phyloP scores from a whole-genome alignment of 2,329 filamentous ascomycete genomes.

The Samsoniella hepiali region DNA sequence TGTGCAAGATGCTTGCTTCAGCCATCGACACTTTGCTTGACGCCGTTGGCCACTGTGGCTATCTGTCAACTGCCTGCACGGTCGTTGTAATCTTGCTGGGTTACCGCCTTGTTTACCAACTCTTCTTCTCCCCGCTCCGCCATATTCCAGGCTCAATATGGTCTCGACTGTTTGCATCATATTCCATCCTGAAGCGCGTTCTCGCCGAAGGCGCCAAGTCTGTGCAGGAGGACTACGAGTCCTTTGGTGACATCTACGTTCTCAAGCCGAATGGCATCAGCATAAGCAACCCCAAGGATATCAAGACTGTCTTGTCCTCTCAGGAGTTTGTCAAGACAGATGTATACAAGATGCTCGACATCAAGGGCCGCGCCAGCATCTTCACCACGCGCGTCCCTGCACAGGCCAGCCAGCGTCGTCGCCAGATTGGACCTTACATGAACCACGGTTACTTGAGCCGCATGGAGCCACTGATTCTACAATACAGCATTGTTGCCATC shows the following conservation, averaged over 20 bases:
- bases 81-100: too few species aligned
- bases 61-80: too few species aligned
- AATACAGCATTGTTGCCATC: slow-evolving; percentile 9
- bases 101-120: background rate
- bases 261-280: slow-evolving; percentile 14
- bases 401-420: slow-evolving; percentile 9
- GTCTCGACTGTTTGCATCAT: background rate
- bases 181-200: slow-evolving; percentile 8
- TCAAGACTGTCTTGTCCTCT: slow-evolving; percentile 14
- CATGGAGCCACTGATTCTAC: slow-evolving; percentile 9
- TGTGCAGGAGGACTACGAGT: slow-evolving; percentile 9
- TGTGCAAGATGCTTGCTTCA: too few species aligned
- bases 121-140: slow-evolving; percentile 7
- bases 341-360: slow-evolving; percentile 17
- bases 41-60: too few species aligned
- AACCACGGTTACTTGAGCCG: slow-evolving; percentile 9
- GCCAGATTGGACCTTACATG: slow-evolving; percentile 11
- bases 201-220: slow-evolving; percentile 11
- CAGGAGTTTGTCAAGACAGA: slow-evolving; percentile 21
- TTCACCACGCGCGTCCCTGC: slow-evolving; percentile 9
- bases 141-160: slow-evolving; percentile 1
- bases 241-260: slow-evolving; percentile 4
- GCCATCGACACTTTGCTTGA: too few species aligned
- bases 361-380: slow-evolving; percentile 16
- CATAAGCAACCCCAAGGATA: slow-evolving; percentile 16